phyloP scores from a whole-genome alignment of 441 rosid genomes.

The Euphorbia celastroides region DNA sequence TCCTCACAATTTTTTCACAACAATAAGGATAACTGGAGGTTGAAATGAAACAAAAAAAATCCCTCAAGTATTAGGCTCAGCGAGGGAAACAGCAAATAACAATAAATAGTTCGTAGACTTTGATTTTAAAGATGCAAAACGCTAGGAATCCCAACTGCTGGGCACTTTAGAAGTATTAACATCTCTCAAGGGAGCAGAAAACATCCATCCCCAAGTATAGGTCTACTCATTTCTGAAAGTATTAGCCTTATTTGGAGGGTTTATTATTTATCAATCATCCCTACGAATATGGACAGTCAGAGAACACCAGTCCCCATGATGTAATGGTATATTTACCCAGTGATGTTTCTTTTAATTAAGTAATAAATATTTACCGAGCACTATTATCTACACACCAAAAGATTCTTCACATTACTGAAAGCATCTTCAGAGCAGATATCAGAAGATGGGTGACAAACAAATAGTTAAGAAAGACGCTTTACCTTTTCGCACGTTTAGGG shows the following conservation, averaged over 20 bases:
- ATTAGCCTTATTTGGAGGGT: not conserved
- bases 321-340: not conserved
- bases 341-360: not conserved
- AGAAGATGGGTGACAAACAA: not conserved
- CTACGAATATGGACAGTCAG: not conserved
- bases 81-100: not conserved
- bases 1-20: not conserved
- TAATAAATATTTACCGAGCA: not conserved
- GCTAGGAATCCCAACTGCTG: not conserved
- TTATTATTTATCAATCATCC: not conserved
- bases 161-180: not conserved
- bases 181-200: not conserved
- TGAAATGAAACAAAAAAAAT: not conserved
- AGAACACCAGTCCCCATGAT: not conserved
- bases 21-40: not conserved
- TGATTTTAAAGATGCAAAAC: not conserved
- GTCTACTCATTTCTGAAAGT: not conserved
- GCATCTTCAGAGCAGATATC: not conserved
- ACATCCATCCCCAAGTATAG: not conserved
- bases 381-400: not conserved
- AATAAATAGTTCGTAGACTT: not conserved
- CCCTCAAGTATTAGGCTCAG: not conserved
- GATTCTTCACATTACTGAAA: not conserved
- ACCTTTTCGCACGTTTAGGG: slow-evolving; percentile 99
- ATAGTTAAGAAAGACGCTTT: not conserved